phyloP scores from a whole-genome alignment of 1,284 basidiomycete species.

The Moesziomyces globuligerus region DNA sequence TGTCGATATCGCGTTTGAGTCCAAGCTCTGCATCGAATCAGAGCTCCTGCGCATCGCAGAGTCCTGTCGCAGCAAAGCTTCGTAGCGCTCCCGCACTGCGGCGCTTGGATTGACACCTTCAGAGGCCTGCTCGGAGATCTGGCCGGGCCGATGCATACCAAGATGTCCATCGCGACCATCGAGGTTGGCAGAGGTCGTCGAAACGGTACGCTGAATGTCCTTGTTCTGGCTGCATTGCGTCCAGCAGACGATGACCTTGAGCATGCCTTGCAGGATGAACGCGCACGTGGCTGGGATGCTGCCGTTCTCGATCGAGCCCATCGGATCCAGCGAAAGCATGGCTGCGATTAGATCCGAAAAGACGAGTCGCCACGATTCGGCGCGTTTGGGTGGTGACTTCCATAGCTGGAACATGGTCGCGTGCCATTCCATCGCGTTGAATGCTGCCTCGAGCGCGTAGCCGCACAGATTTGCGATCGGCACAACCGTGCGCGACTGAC shows the following conservation, averaged over 20 bases:
- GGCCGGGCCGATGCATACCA: too few species aligned
- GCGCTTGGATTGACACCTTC: not conserved
- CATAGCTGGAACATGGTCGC: constrained; percentile 43
- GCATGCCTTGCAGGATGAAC: constrained; percentile 36
- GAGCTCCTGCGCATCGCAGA: constrained; percentile 2
- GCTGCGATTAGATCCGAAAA: constrained; percentile 24
- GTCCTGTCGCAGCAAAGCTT: constrained; percentile 6
- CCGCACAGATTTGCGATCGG: constrained; percentile 32
- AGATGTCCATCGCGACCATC: not conserved
- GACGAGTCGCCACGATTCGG: constrained; percentile 36
- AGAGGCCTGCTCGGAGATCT: not conserved
- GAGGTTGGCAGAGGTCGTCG: not conserved
- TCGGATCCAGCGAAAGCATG: constrained; percentile 25
- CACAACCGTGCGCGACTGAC: constrained; percentile 27
- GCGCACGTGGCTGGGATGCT: constrained; percentile 46
- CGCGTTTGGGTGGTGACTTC: constrained; percentile 36
- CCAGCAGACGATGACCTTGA: constrained; percentile 38
- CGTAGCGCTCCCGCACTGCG: constrained; percentile 6
- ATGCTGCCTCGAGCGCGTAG: constrained; percentile 38
- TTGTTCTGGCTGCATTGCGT: constrained; percentile 33
- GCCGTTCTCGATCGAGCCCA: constrained; percentile 28
- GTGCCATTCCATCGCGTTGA: constrained; percentile 46
- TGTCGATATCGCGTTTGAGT: not conserved
- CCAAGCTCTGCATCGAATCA: constrained; percentile 9
- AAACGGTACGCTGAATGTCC: constrained; percentile 18